Conservation (phyloP, 768 basidiomycete species). For the Rhodotorula babjevae region DNA sequence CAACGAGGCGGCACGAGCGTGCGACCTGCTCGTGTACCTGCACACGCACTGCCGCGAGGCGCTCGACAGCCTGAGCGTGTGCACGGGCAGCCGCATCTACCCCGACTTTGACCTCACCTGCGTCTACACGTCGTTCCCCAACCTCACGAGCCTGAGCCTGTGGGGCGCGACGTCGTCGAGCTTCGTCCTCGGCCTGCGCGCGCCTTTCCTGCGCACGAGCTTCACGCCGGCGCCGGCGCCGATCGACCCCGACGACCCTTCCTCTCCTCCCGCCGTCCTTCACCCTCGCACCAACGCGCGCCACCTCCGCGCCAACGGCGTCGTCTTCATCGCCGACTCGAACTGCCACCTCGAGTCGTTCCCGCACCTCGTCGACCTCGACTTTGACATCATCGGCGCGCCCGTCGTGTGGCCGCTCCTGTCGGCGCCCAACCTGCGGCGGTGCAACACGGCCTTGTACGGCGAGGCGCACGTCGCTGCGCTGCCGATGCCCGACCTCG, state of each 20-base stretch:
- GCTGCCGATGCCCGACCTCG: slow-evolving; percentile 17
- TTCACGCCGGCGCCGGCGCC: background rate
- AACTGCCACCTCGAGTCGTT: slow-evolving; percentile 4
- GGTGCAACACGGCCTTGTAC: slow-evolving; percentile 13
- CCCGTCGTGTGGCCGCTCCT: slow-evolving; percentile 17
- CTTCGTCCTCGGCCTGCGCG: slow-evolving; percentile 16
- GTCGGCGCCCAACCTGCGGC: background rate
- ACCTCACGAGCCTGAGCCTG: slow-evolving; percentile 1
- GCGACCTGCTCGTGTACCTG: slow-evolving; percentile 13
- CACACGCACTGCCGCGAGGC: background rate
- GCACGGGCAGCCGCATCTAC: slow-evolving; percentile 16
- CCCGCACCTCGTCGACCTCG: slow-evolving; percentile 17
- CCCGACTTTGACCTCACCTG: slow-evolving; percentile 24
- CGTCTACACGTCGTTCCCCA: slow-evolving; percentile 7
- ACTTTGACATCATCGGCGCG: slow-evolving; percentile 20
- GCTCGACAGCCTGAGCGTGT: slow-evolving; percentile 3
- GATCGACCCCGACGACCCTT: background rate
- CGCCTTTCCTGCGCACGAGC: slow-evolving; percentile 10
- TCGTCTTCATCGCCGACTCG: slow-evolving; percentile 19
- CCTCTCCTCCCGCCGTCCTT: background rate
- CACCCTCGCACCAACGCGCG: slow-evolving; percentile 1
- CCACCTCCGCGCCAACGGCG: slow-evolving; percentile 8
- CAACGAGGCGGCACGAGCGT: background rate
- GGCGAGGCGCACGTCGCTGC: slow-evolving; percentile 2
- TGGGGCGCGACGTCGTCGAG: slow-evolving; percentile 11